Evolutionary conservation across 2,329 filamentous ascomycete species (phyloP), one percentile per base, ranked within the genome.

Genomic region (Ophiosphaerella korrae): DNA sequence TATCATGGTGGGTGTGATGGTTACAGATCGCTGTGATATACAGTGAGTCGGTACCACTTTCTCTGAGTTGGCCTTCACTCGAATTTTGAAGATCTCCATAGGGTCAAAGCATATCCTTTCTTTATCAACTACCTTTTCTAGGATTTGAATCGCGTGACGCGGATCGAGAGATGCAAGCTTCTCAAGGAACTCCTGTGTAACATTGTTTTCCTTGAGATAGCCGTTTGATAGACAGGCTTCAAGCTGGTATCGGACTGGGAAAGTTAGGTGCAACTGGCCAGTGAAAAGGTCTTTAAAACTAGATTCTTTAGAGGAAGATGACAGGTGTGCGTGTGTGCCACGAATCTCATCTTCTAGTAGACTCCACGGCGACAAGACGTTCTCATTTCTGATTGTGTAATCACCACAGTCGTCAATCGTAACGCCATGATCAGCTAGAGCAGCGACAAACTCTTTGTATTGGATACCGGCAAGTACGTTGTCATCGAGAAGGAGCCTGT

Each of bases 161-260:
- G 74, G 66, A 1, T 81, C 77, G 14, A 88, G 75, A 0, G 75
- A 63, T 2, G 76, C 70, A 3, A 97, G 79, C 36, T 75, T 80
- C 24, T 79, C 68, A 2, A 96, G 74, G 58, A 97, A 97, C 2
- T 84, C 80, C 1, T 74, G 69, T 1, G 78, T 81, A 38, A 97
- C 82, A 40, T 83, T 88, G 67, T 90, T 84, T 70, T 97, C 93
- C 45, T 87, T 88, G 11, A 99, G 75, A 21, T 85, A 79, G 0
- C 87, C 86, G 24, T 88, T 84, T 0, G 92, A 96, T n/a, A 97
- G 81, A 68, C 93, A 97, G 0, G 91, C 92, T 71, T 99, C 93
- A 0, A 99, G 82, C 69, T 96, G 92, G 67, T 97, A 99, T 13
- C 90, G 84, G 1, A 96, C 84, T 1, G 85, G 76, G 54, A 92